Percentiles rank a stretch among this genome's conserved stretches.
phyloP scores from a whole-genome alignment of 2,329 filamentous ascomycete species.

The Fusarium poae region DNA sequence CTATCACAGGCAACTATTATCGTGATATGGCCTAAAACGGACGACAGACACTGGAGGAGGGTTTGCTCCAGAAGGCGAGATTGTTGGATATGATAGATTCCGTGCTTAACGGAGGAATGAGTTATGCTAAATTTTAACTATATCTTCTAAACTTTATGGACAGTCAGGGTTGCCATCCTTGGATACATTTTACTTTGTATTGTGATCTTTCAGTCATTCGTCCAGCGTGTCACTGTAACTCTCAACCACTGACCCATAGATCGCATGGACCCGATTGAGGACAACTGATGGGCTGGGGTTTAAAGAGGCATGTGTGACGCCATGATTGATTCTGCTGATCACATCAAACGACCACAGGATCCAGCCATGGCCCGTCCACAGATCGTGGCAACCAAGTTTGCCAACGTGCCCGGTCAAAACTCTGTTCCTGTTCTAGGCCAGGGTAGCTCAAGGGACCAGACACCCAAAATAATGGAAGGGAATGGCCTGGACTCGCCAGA shows the following conservation, averaged over 20 bases:
- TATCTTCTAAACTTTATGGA: conserved; percentile 2
- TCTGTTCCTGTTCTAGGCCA: conserved; percentile 31
- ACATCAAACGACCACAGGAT: conserved; percentile 1
- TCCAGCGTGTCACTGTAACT: background rate
- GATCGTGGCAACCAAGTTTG: conserved; percentile 33
- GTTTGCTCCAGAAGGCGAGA: conserved; percentile 19
- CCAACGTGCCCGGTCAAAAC: conserved; percentile 31
- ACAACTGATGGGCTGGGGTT: conserved; percentile 5
- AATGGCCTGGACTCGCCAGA: conserved; percentile 37
- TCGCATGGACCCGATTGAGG: conserved; percentile 4
- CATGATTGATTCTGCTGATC: conserved; percentile 10
- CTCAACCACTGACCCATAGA: background rate
- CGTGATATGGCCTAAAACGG: conserved; percentile 5
- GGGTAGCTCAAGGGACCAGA: conserved; percentile 12
- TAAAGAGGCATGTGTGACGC: conserved; percentile 18
- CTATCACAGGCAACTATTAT: background rate
- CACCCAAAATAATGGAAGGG: background rate
- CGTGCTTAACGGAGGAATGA: background rate
- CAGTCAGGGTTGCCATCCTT: background rate
- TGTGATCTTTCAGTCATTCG: background rate
- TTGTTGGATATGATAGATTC: conserved; percentile 2
- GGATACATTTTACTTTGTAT: too few species aligned
- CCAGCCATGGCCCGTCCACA: conserved; percentile 10
- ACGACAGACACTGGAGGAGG: conserved; percentile 18
- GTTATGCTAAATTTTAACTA: conserved; percentile 1